Base-by-base conservation (phyloP, 1,284 basidiomycete species). In the Microbotryum intermedium region DNA sequence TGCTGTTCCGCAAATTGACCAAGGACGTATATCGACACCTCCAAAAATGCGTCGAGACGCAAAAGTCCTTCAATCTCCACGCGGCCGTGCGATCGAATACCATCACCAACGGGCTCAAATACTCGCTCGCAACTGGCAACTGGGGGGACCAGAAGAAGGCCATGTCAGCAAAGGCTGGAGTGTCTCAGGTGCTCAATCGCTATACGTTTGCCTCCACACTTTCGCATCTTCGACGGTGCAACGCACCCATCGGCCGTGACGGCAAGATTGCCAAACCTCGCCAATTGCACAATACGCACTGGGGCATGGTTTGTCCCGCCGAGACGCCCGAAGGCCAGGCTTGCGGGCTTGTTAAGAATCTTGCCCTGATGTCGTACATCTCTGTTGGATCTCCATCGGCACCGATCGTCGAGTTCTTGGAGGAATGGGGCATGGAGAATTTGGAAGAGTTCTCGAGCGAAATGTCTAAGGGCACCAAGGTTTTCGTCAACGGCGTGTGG, bases 81-180 rank as follows among this genome's bases (percentile, higher is more conserved):
- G 77, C 90, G 34, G 94, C 94, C 39, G 91, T 99, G 74, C 94
- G 95, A 76, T 85, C 91, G 70, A 87, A 90, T 70, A 95, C 93
- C 45, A 97, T 99, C 71, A 97, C 94, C 28, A 97, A 97, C 75
- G 95, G 95, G 68, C 82, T 99, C 61, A 93, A 94, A 74, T 98
- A 98, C 75, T 97, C 95, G 28, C 82, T 99, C 42, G 93, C 94
- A 25, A 99, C 95, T 0, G 95, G 95, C 66, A 99, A 99, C 74
- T 99, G 95, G 95, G 94, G 94, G 50, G 93, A 97, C 76, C 93
- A 97, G 77, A 93, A 93, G 81, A 97, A 97, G 78, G 87, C 90
- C 0, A 95, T 95, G 90, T 86, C 90, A 59, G 88, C 92, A 23
- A 94, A 95, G 76, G 95, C 92, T 47, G 95, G 95, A 75, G 95